Percentiles rank a stretch among this genome's conserved stretches.
Conservation (phyloP, 179 eudicot genomes). For the Drosera spatulata region DNA sequence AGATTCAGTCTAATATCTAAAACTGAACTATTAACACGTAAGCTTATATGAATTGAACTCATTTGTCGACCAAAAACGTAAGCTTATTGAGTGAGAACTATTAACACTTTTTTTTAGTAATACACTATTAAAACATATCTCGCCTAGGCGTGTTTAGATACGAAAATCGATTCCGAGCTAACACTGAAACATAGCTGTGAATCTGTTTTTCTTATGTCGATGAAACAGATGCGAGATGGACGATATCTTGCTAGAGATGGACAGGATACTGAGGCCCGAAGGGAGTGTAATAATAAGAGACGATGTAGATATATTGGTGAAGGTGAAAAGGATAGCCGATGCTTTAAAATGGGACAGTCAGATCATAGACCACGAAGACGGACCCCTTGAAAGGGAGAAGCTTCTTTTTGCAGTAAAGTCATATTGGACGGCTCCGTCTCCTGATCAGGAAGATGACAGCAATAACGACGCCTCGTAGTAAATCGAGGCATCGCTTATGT, state of each 20-base stretch:
- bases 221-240: constrained; percentile 25
- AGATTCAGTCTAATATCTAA: too few species aligned
- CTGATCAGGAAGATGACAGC: background rate
- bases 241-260: constrained; percentile 38
- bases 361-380: constrained; percentile 35
- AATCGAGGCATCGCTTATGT: too few species aligned
- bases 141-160: too few species aligned
- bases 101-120: too few species aligned
- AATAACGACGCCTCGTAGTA: too few species aligned
- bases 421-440: constrained; percentile 19
- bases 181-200: too few species aligned
- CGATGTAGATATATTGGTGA: constrained; percentile 30
- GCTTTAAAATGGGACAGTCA: constrained; percentile 34
- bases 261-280: constrained; percentile 34
- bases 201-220: background rate
- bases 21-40: too few species aligned
- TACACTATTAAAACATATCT: too few species aligned
- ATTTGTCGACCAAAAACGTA: too few species aligned
- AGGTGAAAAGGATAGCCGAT: constrained; percentile 21
- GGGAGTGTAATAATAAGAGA: constrained; percentile 35
- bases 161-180: too few species aligned
- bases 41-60: too few species aligned
- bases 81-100: too few species aligned
- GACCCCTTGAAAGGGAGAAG: constrained; percentile 32
- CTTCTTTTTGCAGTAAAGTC: constrained; percentile 29